phyloP scores from a whole-genome alignment of 2,329 filamentous ascomycete genomes.

The Phyllosticta capitalensis region DNA sequence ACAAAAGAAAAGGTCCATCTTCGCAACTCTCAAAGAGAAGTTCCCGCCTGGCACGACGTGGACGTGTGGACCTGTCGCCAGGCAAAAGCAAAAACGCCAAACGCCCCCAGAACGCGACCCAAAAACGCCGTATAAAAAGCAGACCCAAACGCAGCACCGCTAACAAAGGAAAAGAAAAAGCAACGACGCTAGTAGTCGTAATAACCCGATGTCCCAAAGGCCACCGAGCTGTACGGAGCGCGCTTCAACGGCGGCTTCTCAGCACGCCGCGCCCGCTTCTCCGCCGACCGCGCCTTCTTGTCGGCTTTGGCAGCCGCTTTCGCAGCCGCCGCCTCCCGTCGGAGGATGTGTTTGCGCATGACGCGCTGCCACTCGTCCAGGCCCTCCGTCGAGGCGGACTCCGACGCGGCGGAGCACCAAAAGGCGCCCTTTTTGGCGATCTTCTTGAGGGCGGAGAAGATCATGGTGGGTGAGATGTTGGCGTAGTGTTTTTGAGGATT shows the following conservation, averaged over 20 bases:
- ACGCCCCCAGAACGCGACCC: neutral
- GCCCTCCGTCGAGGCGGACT: neutral
- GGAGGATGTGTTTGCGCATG: neutral
- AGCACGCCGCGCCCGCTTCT: too few relatives aligned
- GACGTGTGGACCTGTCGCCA: constrained; percentile 1
- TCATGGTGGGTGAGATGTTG: neutral
- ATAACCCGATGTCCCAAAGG: too few relatives aligned
- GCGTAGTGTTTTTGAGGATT: too few relatives aligned
- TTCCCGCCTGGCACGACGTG: constrained; percentile 4
- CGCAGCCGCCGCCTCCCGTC: neutral
- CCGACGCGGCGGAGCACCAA: neutral
- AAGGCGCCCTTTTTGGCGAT: too few relatives aligned
- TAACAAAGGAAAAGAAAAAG: neutral
- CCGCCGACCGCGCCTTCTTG: neutral
- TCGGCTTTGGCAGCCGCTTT: neutral
- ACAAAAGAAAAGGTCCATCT: neutral
- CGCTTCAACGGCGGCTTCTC: neutral
- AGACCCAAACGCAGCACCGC: neutral
- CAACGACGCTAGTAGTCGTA: too few relatives aligned
- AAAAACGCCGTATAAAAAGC: neutral
- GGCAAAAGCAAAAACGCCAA: neutral
- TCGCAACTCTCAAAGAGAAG: neutral
- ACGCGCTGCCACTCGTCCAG: neutral
- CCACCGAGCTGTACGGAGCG: too few relatives aligned
- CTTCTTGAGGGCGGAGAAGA: neutral